These are phyloP conservation scores for Yamadazyma nakazawae DNA, from an alignment of 805 yeast species.

Conservation along the genomic window DNA sequence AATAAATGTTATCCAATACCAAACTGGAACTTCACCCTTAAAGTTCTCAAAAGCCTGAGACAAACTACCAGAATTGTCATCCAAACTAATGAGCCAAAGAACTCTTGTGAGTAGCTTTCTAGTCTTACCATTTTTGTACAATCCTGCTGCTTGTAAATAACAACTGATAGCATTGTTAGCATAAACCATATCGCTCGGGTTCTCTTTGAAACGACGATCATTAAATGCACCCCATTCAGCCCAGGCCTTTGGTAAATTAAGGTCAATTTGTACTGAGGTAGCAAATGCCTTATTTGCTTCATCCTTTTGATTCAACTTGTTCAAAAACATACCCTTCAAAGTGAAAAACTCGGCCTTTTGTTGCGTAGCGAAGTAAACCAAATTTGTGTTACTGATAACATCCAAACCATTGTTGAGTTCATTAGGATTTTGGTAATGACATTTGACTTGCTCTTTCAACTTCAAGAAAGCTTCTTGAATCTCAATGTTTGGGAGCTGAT, in stretches of 20 bases:
- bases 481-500: slow-evolving; percentile 94
- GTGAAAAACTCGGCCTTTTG: slow-evolving; percentile 98
- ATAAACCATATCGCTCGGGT: slow-evolving; percentile 71
- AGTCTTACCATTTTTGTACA: slow-evolving; percentile 89
- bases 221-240: slow-evolving; percentile 99
- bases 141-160: slow-evolving; percentile 95
- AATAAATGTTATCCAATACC: slow-evolving; percentile 98
- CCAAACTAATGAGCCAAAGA: slow-evolving; percentile 89
- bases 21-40: slow-evolving; percentile 94
- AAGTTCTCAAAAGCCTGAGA: slow-evolving; percentile 87
- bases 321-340: slow-evolving; percentile 95
- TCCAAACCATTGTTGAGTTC: slow-evolving; percentile 94
- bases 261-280: slow-evolving; percentile 93
- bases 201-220: slow-evolving; percentile 81
- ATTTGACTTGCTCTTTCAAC: slow-evolving; percentile 94
- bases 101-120: slow-evolving; percentile 85
- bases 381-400: slow-evolving; percentile 92
- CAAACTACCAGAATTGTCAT: slow-evolving; percentile 76
- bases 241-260: slow-evolving; percentile 96
- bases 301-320: slow-evolving; percentile 83
- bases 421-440: slow-evolving; percentile 88
- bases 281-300: slow-evolving; percentile 98
- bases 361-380: slow-evolving; percentile 94
- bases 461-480: slow-evolving; percentile 97
- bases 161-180: slow-evolving; percentile 96